These are phyloP conservation scores for Adansonia gregorii DNA, from an alignment of 441 rosid species.

Conservation along the genomic window DNA sequence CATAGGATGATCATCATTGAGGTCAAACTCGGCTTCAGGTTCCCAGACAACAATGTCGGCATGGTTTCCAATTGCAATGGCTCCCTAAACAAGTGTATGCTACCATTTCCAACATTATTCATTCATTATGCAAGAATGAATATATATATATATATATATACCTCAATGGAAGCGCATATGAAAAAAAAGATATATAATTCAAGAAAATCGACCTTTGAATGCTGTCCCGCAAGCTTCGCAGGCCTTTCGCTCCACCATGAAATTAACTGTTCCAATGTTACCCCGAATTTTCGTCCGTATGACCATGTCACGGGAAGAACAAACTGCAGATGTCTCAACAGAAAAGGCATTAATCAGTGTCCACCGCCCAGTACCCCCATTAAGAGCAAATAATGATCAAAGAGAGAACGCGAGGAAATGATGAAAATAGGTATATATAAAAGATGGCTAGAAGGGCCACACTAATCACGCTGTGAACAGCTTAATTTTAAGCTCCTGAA, in stretches of 20 bases:
- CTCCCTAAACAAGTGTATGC: constrained; percentile 55
- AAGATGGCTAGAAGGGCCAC: not conserved
- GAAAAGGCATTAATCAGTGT: constrained; percentile 22
- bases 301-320: constrained; percentile 98
- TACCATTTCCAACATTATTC: constrained; percentile 19
- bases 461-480: not conserved
- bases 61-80: constrained; percentile 66
- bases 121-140: not conserved
- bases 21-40: constrained; percentile 69
- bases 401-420: not conserved
- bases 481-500: not conserved
- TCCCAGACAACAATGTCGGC: constrained; percentile 92
- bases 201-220: constrained; percentile 59
- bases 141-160: too few relatives aligned
- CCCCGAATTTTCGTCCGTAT: constrained; percentile 70
- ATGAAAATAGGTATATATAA: not conserved
- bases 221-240: constrained; percentile 73
- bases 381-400: not conserved
- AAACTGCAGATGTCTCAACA: constrained; percentile 63
- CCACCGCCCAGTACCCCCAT: not conserved
- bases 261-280: constrained; percentile 70
- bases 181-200: constrained; percentile 11
- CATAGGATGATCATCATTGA: constrained; percentile 62
- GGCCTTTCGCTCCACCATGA: constrained; percentile 93
- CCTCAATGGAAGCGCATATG: constrained; percentile 5